Percentiles rank a stretch among this genome's conserved stretches.
These are phyloP conservation scores for Talaromyces atroroseus DNA, from an alignment of 2,329 filamentous ascomycete species.

Conservation along the genomic window DNA sequence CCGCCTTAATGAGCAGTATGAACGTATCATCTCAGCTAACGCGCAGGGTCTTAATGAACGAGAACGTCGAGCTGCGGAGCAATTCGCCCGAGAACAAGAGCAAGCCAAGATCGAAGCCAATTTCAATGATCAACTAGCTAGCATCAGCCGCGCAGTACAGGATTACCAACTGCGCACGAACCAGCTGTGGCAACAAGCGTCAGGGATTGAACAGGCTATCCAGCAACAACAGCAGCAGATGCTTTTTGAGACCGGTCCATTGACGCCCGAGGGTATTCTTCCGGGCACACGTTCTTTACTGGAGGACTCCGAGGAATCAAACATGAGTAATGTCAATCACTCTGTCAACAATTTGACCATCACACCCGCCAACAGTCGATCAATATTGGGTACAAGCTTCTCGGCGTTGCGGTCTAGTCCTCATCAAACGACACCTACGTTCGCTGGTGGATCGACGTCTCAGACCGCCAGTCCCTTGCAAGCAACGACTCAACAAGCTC, in stretches of 20 bases:
- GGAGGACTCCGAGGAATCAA: background rate
- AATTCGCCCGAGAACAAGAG: constrained; percentile 42
- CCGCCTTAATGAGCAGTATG: constrained; percentile 57
- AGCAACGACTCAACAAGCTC: constrained; percentile 25
- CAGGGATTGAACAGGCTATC: constrained; percentile 39
- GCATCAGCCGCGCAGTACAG: constrained; percentile 38
- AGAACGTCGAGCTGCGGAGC: constrained; percentile 45
- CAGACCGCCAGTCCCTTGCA: constrained; percentile 31
- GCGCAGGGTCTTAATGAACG: constrained; percentile 53
- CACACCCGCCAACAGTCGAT: constrained; percentile 26
- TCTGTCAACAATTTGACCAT: constrained; percentile 23
- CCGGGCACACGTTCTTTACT: constrained; percentile 45
- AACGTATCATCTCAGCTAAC: constrained; percentile 55
- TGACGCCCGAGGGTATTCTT: constrained; percentile 57
- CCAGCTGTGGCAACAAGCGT: constrained; percentile 41
- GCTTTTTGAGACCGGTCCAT: constrained; percentile 38
- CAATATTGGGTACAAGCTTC: constrained; percentile 33
- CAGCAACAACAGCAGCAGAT: constrained; percentile 43
- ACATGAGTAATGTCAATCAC: constrained; percentile 12
- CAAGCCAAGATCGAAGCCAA: constrained; percentile 39
- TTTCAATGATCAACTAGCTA: constrained; percentile 39
- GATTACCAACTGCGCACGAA: constrained; percentile 39
- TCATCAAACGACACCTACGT: constrained; percentile 31
- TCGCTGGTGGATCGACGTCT: constrained; percentile 26
- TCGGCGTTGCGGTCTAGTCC: constrained; percentile 31